Conservation (phyloP, 148 eudicot species). For the Oxyria digyna region DNA sequence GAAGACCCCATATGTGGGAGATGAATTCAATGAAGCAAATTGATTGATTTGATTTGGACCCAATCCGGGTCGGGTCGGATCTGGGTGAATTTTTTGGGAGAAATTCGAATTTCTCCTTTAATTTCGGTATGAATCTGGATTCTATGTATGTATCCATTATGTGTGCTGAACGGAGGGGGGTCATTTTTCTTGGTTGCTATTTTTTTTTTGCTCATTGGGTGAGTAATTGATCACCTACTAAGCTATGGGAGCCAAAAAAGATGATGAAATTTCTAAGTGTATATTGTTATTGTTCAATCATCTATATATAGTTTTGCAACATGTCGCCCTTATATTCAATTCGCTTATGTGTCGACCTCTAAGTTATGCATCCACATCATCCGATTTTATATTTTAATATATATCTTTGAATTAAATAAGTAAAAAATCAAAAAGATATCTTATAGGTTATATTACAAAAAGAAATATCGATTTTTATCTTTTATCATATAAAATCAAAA, state of each 20-base stretch:
- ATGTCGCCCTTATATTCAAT: no score
- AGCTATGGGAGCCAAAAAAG: background rate
- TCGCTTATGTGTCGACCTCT: no score
- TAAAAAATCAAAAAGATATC: no score
- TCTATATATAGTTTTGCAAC: no score
- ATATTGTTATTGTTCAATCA: background rate
- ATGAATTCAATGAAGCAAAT: constrained; percentile 14
- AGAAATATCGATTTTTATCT: no score
- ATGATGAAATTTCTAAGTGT: background rate
- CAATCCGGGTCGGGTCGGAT: background rate
- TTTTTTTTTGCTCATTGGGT: background rate
- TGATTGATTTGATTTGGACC: background rate
- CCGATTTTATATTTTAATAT: no score
- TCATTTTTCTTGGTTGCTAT: background rate
- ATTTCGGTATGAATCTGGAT: no score
- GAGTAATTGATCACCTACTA: background rate
- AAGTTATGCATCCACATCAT: no score
- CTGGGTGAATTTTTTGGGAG: background rate
- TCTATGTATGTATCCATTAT: no score
- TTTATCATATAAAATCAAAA: no score
- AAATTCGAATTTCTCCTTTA: background rate
- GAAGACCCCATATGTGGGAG: constrained; percentile 57
- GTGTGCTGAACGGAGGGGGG: background rate
- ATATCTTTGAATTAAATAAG: no score
- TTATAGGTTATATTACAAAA: no score